phyloP scores from a whole-genome alignment of 192 early-diverging fungal species.

The Backusella tuberculispora region DNA sequence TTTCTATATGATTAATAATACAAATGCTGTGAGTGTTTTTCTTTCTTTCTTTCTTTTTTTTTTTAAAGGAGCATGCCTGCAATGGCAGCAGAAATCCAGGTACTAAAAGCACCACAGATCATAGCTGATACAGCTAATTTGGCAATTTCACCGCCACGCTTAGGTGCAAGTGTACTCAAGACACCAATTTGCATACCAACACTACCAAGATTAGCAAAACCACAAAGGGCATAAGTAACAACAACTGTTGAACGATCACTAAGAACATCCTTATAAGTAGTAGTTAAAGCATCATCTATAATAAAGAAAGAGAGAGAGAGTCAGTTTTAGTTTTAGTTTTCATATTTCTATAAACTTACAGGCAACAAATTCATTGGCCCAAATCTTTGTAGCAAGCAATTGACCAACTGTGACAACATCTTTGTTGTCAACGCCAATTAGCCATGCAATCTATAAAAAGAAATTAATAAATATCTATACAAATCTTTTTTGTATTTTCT shows the following conservation, averaged over 20 bases:
- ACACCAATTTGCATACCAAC: conserved; percentile 84
- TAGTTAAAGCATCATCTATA: conserved; percentile 28
- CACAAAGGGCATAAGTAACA: conserved; percentile 80
- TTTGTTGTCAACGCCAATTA: conserved; percentile 48
- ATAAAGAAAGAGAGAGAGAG: background rate
- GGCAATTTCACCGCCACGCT: conserved; percentile 70
- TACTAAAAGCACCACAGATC: conserved; percentile 78
- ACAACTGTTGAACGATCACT: conserved; percentile 54
- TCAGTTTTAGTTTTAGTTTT: background rate
- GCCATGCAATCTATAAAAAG: conserved; percentile 55
- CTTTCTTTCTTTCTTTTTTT: background rate
- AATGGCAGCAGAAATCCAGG: conserved; percentile 81
- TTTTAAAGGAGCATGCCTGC: conserved; percentile 64
- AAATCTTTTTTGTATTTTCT: no score
- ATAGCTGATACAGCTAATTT: conserved; percentile 77
- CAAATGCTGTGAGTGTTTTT: background rate
- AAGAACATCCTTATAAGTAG: conserved; percentile 44
- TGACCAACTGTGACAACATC: conserved; percentile 61
- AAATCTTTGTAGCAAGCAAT: conserved; percentile 73
- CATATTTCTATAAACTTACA: conserved; percentile 44
- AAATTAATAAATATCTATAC: background rate
- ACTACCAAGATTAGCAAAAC: conserved; percentile 85
- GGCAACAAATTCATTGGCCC: conserved; percentile 91
- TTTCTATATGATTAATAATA: background rate
- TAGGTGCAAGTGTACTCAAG: conserved; percentile 76